Base-by-base conservation (phyloP, 1,139 yeast genomes). In the Kodamaea derodonti region DNA sequence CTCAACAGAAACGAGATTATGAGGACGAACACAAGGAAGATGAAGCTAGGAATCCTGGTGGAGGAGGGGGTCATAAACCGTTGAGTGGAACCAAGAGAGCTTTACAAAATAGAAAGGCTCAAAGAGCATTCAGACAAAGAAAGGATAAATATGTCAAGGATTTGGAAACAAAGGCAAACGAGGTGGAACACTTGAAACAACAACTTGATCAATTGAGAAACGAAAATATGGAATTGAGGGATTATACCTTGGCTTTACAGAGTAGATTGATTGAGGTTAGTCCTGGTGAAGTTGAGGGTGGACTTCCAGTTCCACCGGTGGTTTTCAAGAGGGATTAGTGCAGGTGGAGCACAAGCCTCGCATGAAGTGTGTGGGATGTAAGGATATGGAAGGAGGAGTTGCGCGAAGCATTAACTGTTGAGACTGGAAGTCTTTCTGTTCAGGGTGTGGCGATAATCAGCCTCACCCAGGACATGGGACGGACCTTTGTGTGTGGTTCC, bases 51-150 rank as follows among this genome's bases (percentile, higher is more conserved):
- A 29, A 28, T 11, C 27, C 26, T 12, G 33, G 35, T 11, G 27
- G 30, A 9, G 31, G 28, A 15, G 36, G 36, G 2, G 36, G 27
- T 8, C 36, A 35, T 33, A 38, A 35, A 30, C 34, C 36, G n/a
- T 33, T 38, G 35, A 35, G 38, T 24, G 35, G 37, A 9, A 78
- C 94, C 27, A 85, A 84, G 58, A 75, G 96, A 45, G 95, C 96
- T 1, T 86, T 83, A 13, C 96, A 87, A 58, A 87, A 87, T 62
- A 69, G 96, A 51, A 80, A 78, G 40, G 95, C 96, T 1, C 96
- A 87, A 59, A 75, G 85, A 47, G 95, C 95, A 9, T 87, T 86
- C 61, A 72, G 96, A 52, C 80, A 78, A 52, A 71, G 95, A 38
- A 81, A 84, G 54, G 95, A 85, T 47, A 73, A 75, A 41, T 79